These are phyloP conservation scores for Botrytis cinerea DNA, from an alignment of 2,329 filamentous ascomycete genomes.

Conservation along the genomic window DNA sequence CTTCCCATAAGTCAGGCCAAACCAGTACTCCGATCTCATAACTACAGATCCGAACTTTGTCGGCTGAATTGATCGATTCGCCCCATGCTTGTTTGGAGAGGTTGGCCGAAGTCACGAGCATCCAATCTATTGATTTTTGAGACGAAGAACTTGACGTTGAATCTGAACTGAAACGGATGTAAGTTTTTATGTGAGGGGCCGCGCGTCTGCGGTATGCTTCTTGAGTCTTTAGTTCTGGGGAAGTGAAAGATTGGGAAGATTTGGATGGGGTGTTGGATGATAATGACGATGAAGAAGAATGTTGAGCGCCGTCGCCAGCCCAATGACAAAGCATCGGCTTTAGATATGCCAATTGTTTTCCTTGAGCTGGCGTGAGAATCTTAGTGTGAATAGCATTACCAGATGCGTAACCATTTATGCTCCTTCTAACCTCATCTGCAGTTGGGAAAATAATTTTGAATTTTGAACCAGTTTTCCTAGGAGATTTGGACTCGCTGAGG, in stretches of 20 bases:
- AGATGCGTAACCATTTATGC: slow-evolving; percentile 75
- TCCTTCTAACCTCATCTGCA: slow-evolving; percentile 72
- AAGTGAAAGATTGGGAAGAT: neutral
- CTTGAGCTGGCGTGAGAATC: slow-evolving; percentile 66
- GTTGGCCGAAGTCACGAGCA: slow-evolving; percentile 86
- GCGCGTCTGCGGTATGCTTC: slow-evolving; percentile 65
- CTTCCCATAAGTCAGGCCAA: slow-evolving; percentile 66
- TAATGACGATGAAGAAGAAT: slow-evolving; percentile 7
- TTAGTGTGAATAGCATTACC: slow-evolving; percentile 83
- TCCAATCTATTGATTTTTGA: slow-evolving; percentile 71
- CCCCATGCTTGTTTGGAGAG: slow-evolving; percentile 90
- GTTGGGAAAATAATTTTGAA: slow-evolving; percentile 82
- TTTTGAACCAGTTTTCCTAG: slow-evolving; percentile 44
- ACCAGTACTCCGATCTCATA: slow-evolving; percentile 84
- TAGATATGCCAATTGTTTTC: slow-evolving; percentile 73
- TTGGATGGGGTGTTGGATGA: no score
- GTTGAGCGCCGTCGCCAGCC: slow-evolving; percentile 57
- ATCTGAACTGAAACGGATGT: slow-evolving; percentile 61
- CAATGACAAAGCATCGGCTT: slow-evolving; percentile 73
- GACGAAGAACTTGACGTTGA: neutral
- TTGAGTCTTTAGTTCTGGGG: slow-evolving; percentile 42
- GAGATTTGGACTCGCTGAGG: slow-evolving; percentile 43
- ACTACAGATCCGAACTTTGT: slow-evolving; percentile 71
- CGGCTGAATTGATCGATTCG: slow-evolving; percentile 55
- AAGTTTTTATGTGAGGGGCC: slow-evolving; percentile 89